phyloP scores from a whole-genome alignment of 2,329 filamentous ascomycete genomes.

The Exophiala sp. region DNA sequence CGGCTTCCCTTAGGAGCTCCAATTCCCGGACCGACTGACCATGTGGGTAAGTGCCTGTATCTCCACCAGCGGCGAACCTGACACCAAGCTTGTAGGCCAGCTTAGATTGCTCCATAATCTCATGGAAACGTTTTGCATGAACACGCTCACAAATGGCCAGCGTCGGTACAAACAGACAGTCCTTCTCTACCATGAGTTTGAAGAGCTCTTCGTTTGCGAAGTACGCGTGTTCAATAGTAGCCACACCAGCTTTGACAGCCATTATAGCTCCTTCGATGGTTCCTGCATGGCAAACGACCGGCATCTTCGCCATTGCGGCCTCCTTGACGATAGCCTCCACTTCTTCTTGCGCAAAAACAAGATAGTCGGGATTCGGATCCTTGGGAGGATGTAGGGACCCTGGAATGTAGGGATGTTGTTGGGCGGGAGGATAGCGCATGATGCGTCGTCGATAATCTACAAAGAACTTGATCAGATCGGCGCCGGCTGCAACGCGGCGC shows the following conservation, averaged over 20 bases:
- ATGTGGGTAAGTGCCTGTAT: conserved; percentile 54
- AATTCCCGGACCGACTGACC: conserved; percentile 53
- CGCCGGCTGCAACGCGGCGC: conserved; percentile 47
- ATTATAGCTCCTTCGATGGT: conserved; percentile 44
- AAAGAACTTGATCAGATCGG: conserved; percentile 53
- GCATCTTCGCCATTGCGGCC: conserved; percentile 40
- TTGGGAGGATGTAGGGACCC: conserved; percentile 13
- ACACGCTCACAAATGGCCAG: conserved; percentile 45
- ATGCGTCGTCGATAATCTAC: conserved; percentile 48
- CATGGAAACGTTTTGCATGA: conserved; percentile 21
- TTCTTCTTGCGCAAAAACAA: conserved; percentile 15
- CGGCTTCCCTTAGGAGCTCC: conserved; percentile 53
- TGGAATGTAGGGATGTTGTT: conserved; percentile 28
- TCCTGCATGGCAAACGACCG: conserved; percentile 46
- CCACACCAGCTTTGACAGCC: conserved; percentile 48
- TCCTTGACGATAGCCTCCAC: conserved; percentile 48
- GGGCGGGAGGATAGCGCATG: conserved; percentile 41
- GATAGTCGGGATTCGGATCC: conserved; percentile 9
- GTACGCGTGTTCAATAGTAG: conserved; percentile 48
- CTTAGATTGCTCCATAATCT: conserved; percentile 34
- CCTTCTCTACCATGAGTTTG: conserved; percentile 43
- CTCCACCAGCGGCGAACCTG: conserved; percentile 51
- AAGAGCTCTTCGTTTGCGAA: conserved; percentile 41
- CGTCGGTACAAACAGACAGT: conserved; percentile 53
- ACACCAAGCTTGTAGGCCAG: conserved; percentile 48